phyloP scores from a whole-genome alignment of 805 yeast genomes.

The Spathaspora hagerdaliae region DNA sequence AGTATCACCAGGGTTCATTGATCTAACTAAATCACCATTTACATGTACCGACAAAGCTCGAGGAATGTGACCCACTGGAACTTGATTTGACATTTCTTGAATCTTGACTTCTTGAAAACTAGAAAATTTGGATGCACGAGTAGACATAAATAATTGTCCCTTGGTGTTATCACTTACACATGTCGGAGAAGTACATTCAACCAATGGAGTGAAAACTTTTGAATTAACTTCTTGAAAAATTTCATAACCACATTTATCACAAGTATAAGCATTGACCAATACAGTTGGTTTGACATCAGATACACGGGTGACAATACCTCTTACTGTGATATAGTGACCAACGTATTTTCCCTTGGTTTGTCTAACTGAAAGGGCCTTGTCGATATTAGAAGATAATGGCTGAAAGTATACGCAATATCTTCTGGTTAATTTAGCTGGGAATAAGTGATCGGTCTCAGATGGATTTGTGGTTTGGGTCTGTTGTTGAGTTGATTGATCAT shows the following conservation, averaged over 20 bases:
- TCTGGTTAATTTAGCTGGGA: conserved; percentile 84
- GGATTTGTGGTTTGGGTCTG: conserved; percentile 3
- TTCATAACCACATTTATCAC: conserved; percentile 97
- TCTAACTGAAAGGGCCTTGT: conserved; percentile 73
- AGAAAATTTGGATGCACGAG: conserved; percentile 92
- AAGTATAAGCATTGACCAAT: conserved; percentile 88
- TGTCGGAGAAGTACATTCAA: conserved; percentile 78
- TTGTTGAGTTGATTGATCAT: conserved; percentile 16
- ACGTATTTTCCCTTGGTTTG: conserved; percentile 79
- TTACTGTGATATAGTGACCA: conserved; percentile 83
- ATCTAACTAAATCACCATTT: conserved; percentile 87
- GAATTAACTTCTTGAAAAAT: conserved; percentile 91
- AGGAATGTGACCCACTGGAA: conserved; percentile 97
- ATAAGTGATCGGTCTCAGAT: conserved; percentile 41
- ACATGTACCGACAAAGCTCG: conserved; percentile 80
- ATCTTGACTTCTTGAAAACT: conserved; percentile 94
- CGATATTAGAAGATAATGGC: conserved; percentile 55
- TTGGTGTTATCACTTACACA: conserved; percentile 76
- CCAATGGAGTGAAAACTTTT: conserved; percentile 79
- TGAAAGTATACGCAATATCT: conserved; percentile 83
- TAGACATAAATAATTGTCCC: conserved; percentile 87
- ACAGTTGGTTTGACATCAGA: conserved; percentile 95
- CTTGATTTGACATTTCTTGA: conserved; percentile 94
- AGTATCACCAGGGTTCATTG: conserved; percentile 88
- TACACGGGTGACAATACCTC: conserved; percentile 94